These are phyloP conservation scores for Ilex paraguariensis DNA, from an alignment of 305 asterid genomes.

Conservation along the genomic window DNA sequence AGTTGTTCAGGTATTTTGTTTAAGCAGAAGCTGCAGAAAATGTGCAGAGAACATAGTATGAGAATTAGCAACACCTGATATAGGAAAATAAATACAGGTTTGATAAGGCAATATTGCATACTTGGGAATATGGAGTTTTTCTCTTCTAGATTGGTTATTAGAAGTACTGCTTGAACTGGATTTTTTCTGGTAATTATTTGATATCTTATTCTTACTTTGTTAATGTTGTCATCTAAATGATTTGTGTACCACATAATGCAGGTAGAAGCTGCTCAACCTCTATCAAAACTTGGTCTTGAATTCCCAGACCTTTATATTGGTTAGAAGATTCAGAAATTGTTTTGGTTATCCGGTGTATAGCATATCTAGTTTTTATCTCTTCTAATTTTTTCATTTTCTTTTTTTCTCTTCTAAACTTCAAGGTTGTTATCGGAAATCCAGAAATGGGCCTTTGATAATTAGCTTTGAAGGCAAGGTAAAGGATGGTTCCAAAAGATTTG, in stretches of 20 bases:
- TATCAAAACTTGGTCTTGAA: constrained; percentile 48
- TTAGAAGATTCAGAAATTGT: constrained; percentile 20
- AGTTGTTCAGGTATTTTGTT: too few species aligned
- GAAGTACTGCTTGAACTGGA: too few species aligned
- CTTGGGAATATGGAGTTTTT: too few species aligned
- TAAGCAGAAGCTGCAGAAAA: too few species aligned
- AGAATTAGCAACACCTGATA: too few species aligned
- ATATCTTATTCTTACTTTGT: too few species aligned
- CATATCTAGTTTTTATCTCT: background rate
- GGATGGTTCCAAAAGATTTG: background rate
- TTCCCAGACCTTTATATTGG: constrained; percentile 75
- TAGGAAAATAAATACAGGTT: too few species aligned
- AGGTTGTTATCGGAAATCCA: constrained; percentile 69
- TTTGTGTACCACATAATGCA: constrained; percentile 18
- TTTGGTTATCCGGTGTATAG: background rate
- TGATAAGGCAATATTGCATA: too few species aligned
- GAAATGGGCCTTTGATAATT: constrained; percentile 59
- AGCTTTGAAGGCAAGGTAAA: constrained; percentile 65
- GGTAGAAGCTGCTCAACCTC: constrained; percentile 79
- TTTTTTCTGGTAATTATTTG: too few species aligned
- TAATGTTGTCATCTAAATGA: too few species aligned
- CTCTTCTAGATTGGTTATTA: too few species aligned
- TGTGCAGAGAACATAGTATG: too few species aligned
- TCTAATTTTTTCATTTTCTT: background rate
- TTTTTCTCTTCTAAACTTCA: constrained; percentile 11